phyloP scores from a whole-genome alignment of 2,329 filamentous ascomycete genomes.

The Penicillium expansum region DNA sequence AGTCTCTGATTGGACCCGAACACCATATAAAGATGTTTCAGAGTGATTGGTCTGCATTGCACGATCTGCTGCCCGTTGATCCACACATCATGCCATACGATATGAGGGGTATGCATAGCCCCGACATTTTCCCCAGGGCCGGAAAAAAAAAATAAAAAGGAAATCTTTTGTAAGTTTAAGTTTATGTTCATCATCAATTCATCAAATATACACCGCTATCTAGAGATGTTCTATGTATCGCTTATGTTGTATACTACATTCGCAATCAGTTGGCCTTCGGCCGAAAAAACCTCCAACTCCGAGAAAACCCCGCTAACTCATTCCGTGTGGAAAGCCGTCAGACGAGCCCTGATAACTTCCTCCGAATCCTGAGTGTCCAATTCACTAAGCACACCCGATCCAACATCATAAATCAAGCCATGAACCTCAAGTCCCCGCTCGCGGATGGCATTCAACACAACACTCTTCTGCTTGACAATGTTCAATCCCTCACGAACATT shows the following conservation, averaged over 20 bases:
- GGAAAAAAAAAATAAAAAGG: not conserved
- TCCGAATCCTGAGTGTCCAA: conserved; percentile 48
- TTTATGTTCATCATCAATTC: not conserved
- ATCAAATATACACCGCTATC: not conserved
- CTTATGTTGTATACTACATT: not conserved
- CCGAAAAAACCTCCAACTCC: not conserved
- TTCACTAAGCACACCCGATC: conserved; percentile 53
- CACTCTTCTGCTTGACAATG: conserved; percentile 65
- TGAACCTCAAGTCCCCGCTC: conserved; percentile 72
- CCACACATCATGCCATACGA: conserved; percentile 6
- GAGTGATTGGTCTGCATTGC: not conserved
- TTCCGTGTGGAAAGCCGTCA: conserved; percentile 42
- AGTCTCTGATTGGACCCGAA: not conserved
- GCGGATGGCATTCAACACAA: conserved; percentile 66
- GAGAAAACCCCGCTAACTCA: conserved; percentile 10
- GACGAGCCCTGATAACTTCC: conserved; percentile 38
- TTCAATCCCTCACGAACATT: conserved; percentile 70
- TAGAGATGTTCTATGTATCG: not conserved
- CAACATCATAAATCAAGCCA: conserved; percentile 72
- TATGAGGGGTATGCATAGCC: not conserved
- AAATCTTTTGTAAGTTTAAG: too few relatives aligned
- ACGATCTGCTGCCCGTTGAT: not conserved
- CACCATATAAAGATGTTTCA: not conserved
- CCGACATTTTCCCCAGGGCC: not conserved
- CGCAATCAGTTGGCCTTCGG: not conserved